A percentile compares a stretch with the other conserved stretches of the same genome.
These are phyloP conservation scores for Amylostereum chailletii DNA, from an alignment of 1,284 basidiomycete species.

Conservation along the genomic window DNA sequence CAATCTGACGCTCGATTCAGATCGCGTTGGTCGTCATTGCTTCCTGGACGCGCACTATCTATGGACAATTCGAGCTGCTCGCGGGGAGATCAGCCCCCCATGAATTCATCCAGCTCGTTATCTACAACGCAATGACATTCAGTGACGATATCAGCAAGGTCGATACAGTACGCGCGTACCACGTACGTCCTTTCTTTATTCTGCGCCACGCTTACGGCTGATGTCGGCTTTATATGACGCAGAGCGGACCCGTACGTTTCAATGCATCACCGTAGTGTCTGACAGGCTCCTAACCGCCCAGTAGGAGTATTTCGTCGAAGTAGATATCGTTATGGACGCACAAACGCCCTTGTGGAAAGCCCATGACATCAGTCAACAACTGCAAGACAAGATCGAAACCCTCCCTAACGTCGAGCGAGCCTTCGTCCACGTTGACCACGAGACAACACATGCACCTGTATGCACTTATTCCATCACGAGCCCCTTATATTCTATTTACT, in stretches of 20 bases:
- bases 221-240: conserved; percentile 6
- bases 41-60: conserved; percentile 75
- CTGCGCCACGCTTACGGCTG: neutral
- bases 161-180: conserved; percentile 86
- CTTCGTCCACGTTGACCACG: conserved; percentile 92
- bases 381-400: conserved; percentile 92
- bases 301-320: conserved; percentile 86
- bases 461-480: conserved; percentile 19
- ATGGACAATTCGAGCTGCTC: conserved; percentile 77
- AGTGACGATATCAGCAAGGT: conserved; percentile 78
- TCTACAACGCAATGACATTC: conserved; percentile 90
- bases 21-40: conserved; percentile 76
- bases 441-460: conserved; percentile 79
- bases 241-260: conserved; percentile 58
- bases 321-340: conserved; percentile 91
- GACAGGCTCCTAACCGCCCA: conserved; percentile 1
- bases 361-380: conserved; percentile 85
- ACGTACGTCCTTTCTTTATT: conserved; percentile 40
- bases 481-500: neutral
- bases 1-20: conserved; percentile 23
- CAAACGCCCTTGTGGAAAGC: conserved; percentile 87
- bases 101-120: conserved; percentile 85
- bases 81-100: conserved; percentile 88
- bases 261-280: neutral
- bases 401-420: conserved; percentile 88